Conservation (phyloP, 148 eudicot species). For the Silene uniflora region DNA sequence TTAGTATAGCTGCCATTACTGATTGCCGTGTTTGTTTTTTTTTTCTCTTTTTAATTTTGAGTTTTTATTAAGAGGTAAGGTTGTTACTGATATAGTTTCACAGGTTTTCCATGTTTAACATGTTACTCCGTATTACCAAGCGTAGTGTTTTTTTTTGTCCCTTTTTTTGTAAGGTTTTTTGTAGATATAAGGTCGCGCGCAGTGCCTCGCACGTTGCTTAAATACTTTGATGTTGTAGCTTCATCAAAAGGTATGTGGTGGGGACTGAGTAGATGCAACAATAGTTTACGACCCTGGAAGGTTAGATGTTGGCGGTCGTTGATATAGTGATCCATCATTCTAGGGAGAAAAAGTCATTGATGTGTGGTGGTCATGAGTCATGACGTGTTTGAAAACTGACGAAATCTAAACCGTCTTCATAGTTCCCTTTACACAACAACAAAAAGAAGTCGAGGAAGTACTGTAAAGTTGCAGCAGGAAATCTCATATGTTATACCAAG, state of each 20-base stretch:
- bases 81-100: background rate
- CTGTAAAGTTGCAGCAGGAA: conserved; percentile 5
- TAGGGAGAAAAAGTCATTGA: too few relatives aligned
- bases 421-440: background rate
- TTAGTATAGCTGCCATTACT: background rate
- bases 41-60: background rate
- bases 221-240: too few relatives aligned
- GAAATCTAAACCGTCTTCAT: background rate
- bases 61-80: background rate
- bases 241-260: too few relatives aligned
- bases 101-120: background rate
- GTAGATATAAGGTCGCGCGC: too few relatives aligned
- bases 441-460: background rate
- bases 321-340: too few relatives aligned
- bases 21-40: background rate
- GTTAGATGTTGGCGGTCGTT: background rate
- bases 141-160: too few relatives aligned
- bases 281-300: background rate
- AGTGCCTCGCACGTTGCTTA: too few relatives aligned
- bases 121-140: too few relatives aligned
- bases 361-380: too few relatives aligned
- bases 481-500: conserved; percentile 2
- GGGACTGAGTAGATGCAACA: too few relatives aligned
- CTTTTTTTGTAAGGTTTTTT: too few relatives aligned
- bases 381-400: too few relatives aligned